These are phyloP conservation scores for Ogataea pini DNA, from an alignment of 805 yeast species.

Conservation along the genomic window DNA sequence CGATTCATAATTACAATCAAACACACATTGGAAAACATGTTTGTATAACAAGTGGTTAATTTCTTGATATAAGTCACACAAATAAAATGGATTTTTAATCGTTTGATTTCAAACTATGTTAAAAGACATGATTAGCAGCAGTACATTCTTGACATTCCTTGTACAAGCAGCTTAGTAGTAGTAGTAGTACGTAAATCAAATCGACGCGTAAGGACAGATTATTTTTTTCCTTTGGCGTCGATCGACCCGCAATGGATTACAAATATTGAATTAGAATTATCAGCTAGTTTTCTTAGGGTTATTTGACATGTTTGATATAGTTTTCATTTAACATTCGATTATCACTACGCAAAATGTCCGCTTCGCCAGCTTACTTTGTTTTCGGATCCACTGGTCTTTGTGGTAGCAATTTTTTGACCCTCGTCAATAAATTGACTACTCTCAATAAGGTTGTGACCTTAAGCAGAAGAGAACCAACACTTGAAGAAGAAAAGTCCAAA, in stretches of 20 bases:
- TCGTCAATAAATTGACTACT: conserved; percentile 39
- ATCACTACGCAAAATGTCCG: conserved; percentile 2
- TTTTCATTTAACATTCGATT: no score
- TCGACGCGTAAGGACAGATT: no score
- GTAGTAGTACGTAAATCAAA: background rate
- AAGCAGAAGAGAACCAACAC: conserved; percentile 47
- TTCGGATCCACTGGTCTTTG: conserved; percentile 82
- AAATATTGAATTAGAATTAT: no score
- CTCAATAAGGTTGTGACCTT: conserved; percentile 48
- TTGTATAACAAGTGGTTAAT: conserved; percentile 3
- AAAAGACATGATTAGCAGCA: no score
- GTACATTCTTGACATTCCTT: no score
- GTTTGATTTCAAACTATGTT: conserved; percentile 7
- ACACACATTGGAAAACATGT: conserved; percentile 3
- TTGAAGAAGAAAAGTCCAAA: conserved; percentile 18
- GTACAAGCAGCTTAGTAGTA: no score
- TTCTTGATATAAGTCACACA: conserved; percentile 6
- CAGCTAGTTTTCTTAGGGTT: no score
- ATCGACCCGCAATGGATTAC: conserved; percentile 1
- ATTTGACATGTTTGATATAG: no score
- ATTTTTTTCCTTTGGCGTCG: background rate
- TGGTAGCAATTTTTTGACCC: conserved; percentile 58
- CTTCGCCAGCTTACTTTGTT: conserved; percentile 30
- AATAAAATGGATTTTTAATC: conserved; percentile 11
- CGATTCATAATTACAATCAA: conserved; percentile 7